Evolutionary conservation across 148 eudicot genomes (phyloP).

Genomic region (Simmondsia chinensis): DNA sequence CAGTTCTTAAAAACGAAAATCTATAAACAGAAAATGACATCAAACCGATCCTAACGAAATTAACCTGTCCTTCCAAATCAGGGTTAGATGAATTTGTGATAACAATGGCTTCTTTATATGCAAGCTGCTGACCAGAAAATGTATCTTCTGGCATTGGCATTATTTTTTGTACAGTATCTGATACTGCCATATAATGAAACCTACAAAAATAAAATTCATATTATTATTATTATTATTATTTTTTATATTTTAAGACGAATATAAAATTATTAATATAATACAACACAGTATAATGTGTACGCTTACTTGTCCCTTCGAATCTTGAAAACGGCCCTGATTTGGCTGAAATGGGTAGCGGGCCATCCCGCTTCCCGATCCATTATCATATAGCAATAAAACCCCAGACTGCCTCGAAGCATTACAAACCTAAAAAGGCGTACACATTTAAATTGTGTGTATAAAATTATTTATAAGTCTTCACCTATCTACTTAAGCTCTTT

Average conservation of each 20-base stretch:
- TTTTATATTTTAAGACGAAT: not conserved
- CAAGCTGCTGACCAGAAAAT: slow-evolving; percentile 28
- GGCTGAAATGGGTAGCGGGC: slow-evolving; percentile 10
- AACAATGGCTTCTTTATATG: slow-evolving; percentile 56
- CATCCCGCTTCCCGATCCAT: slow-evolving; percentile 10
- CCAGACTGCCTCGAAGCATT: slow-evolving; percentile 17
- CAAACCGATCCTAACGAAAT: not conserved
- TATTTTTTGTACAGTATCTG: slow-evolving; percentile 53
- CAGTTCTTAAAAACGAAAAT: not conserved
- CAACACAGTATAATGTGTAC: not conserved
- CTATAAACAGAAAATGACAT: not conserved
- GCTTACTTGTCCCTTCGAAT: slow-evolving; percentile 9
- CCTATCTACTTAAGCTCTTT: not conserved
- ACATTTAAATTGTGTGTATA: not conserved
- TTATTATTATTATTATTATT: not conserved
- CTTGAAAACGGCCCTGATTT: slow-evolving; percentile 15
- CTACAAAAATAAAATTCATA: slow-evolving; percentile 11
- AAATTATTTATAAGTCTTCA: too few relatives aligned
- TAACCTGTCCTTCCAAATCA: slow-evolving; percentile 36
- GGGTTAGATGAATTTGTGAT: slow-evolving; percentile 37
- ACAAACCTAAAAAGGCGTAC: slow-evolving; percentile 12
- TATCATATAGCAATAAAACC: slow-evolving; percentile 13
- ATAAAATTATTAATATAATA: too few relatives aligned
- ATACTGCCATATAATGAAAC: slow-evolving; percentile 58
- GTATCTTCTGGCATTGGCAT: slow-evolving; percentile 60